Evolutionary conservation across 148 eudicot species (phyloP), one percentile per base, ranked within the genome.

Genomic region (Spergularia marina): DNA sequence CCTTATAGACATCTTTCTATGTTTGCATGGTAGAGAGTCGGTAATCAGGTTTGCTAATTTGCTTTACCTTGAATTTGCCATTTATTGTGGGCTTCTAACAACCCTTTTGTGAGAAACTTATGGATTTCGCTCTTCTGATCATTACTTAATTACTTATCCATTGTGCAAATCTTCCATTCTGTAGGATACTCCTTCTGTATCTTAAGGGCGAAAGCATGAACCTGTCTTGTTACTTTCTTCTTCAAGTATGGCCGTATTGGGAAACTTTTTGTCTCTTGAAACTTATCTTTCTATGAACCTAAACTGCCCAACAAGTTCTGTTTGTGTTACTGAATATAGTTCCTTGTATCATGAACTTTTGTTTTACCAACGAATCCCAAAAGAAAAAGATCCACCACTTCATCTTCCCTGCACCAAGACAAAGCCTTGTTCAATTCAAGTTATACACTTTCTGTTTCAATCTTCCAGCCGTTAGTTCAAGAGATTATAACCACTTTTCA

Each of bases 121-220:
- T 9, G 10, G 10, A 44, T 44, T 59, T 39, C 16, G 9, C 36
- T 13, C 21, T 66, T 59, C 12, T 40, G n/a, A 57, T 66, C 30
- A 0, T 17, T 12, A 16, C 34, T 11, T 8, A n/a, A 20, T 14
- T 58, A 16, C 18, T 10, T 7, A 6, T 41, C 9, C 7, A 12
- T n/a, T 49, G 20, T 41, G 10, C 25, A 25, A 57, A 57, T 51
- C 40, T 25, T 64, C 6, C 60, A 7, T 65, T 49, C n/a, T 55
- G 40, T 68, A 79, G 77, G 53, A 47, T 71, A 66, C 44, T 68
- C 30, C 63, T 12, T 53, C 16, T 44, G 56, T 52, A 36, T 79
- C 21, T 7, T 53, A 10, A 41, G 53, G 68, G 60, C 20, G 8
- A 59, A 20, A 53, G 25, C 59, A 18, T 56, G 73, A 53, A 56